Percentiles rank a stretch among this genome's conserved stretches.
Evolutionary conservation across 176 grass and related monocot genomes (phyloP).

Genomic region (Olyra latifolia): DNA sequence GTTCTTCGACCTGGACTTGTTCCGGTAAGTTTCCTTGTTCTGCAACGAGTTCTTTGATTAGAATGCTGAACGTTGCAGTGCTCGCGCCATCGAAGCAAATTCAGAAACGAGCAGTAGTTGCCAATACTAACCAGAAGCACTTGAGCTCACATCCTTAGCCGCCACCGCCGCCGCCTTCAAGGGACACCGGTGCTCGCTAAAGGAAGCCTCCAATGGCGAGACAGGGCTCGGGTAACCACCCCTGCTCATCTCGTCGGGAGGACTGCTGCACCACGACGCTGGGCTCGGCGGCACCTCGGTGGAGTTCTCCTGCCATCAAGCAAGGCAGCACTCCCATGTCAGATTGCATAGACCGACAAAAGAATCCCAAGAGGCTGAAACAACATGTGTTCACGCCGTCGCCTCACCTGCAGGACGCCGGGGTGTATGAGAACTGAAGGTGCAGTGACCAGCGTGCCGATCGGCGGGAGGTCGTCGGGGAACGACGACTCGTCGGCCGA

Average conservation of each 20-base stretch:
- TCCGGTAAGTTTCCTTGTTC: slow-evolving; percentile 34
- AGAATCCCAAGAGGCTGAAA: too few relatives aligned
- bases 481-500: slow-evolving; percentile 47
- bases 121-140: slow-evolving; percentile 41
- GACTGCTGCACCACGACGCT: slow-evolving; percentile 83
- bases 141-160: slow-evolving; percentile 40
- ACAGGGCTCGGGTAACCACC: slow-evolving; percentile 89
- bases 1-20: slow-evolving; percentile 28
- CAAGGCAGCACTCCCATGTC: neutral
- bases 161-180: slow-evolving; percentile 16
- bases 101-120: slow-evolving; percentile 19
- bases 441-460: slow-evolving; percentile 51
- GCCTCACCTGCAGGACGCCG: slow-evolving; percentile 66
- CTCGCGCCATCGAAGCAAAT: neutral
- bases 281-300: slow-evolving; percentile 97
- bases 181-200: slow-evolving; percentile 50
- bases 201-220: slow-evolving; percentile 77
- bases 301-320: slow-evolving; percentile 81
- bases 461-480: slow-evolving; percentile 56
- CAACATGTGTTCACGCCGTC: neutral
- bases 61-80: neutral
- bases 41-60: slow-evolving; percentile 7
- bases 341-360: neutral
- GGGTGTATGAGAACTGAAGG: slow-evolving; percentile 74
- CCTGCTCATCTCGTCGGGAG: slow-evolving; percentile 69